Base-by-base conservation (phyloP, 768 basidiomycete genomes). In the Tulasnella sp. region DNA sequence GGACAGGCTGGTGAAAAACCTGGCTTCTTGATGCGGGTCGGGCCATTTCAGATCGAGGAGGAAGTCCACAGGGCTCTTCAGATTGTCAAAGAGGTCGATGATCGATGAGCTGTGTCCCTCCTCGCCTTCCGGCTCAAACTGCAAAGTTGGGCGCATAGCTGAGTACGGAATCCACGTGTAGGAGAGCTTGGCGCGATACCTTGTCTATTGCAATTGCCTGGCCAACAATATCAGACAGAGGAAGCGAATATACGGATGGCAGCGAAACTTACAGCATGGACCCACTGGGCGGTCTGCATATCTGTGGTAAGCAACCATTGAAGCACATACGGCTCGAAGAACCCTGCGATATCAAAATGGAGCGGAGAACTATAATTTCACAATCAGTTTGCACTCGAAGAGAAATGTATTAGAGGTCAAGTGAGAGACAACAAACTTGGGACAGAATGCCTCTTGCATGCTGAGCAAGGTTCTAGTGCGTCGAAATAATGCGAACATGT, bases 61-160 rank as follows among this genome's bases (percentile, higher is more conserved):
- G 72, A 96, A 93, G 60, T 81, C 80, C 66, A 93, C 85, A 0
- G 95, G 92, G 65, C 88, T 92, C 52, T 89, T 82, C 56, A 98
- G 77, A 2, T 93, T 96, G 63, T 92, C 92, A 67, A 98, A 97
- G 1, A 99, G 77, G 71, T 99, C 96, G 23, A 93, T 84, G 56
- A 99, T 94, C 0, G 95, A 98, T n/a, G 94, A 93, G 65, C 91
- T 95, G 67, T 94, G 89, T 0, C 88, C 88, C 70, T 88, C 82
- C 10, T 76, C 61, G 62, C 87, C 79, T 73, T 92, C 80, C 58
- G 89, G 77, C 75, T 92, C 78, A 65, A 89, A 90, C 84, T 87
- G 49, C 59, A 48, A 50, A n/a, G 41, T 64, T 11, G 32, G 58
- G 44, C 15, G 24, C 11, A 58, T n/a, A 10, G 4, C 13, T 23